These are phyloP conservation scores for Xylariaceae sp. DNA, from an alignment of 2,329 filamentous ascomycete species.

Conservation along the genomic window DNA sequence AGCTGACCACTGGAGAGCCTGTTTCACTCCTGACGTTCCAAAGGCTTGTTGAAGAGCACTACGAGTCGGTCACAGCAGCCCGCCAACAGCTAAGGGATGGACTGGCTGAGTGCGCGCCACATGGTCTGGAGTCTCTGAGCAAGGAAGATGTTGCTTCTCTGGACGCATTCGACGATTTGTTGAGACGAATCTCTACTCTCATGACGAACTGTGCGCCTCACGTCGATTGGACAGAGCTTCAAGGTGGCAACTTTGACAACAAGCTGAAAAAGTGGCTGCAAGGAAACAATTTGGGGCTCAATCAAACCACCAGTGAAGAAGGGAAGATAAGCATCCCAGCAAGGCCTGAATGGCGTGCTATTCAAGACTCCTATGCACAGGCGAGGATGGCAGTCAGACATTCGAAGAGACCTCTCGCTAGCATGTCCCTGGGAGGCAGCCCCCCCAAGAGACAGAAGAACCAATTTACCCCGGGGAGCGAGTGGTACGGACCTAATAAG, in stretches of 20 bases:
- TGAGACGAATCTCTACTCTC: background rate
- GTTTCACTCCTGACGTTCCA: conserved; percentile 7
- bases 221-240: conserved; percentile 11
- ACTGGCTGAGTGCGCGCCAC: background rate
- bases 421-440: too few relatives aligned
- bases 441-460: background rate
- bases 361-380: background rate
- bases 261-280: conserved; percentile 4
- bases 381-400: background rate
- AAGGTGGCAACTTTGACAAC: background rate
- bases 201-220: background rate
- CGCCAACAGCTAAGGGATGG: conserved; percentile 1
- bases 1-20: background rate
- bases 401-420: background rate
- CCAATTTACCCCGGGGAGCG: background rate
- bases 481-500: conserved; percentile 14
- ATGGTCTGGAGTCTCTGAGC: background rate
- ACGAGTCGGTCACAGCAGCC: background rate
- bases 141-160: background rate
- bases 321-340: background rate
- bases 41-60: conserved; percentile 8
- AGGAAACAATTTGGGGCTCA: background rate
- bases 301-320: background rate
- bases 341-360: background rate
- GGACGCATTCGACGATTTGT: conserved; percentile 2